Evolutionary conservation across 345 rosid genomes (phyloP), one percentile per base, ranked within the genome.

Genomic region (Sonneratia caseolaris): DNA sequence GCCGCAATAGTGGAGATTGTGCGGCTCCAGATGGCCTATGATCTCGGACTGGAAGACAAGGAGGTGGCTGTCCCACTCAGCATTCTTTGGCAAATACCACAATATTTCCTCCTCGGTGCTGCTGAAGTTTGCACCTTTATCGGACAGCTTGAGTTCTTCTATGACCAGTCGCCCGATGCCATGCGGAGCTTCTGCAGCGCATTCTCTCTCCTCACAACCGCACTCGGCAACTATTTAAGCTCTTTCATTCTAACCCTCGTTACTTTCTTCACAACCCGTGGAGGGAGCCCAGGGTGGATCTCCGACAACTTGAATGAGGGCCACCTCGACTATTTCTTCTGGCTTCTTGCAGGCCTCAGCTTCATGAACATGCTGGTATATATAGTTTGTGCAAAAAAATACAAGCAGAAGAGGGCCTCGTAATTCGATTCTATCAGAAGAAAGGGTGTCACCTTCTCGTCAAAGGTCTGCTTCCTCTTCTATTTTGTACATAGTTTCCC

Each of bases 171-270:
- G 64, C 97, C 99, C 0, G 97, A 95, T 78, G 88, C 99, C 0
- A 92, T 95, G 99, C 73, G 97, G 35, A 95, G 97, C 61, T 78
- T 95, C 79, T 92, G 97, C 77, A 86, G 91, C 42, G 97, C 97
- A 0, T 74, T 90, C 5, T 76, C 96, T 5, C 97, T 95, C 40
- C 71, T 95, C 61, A 90, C 97, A 0, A 87, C 79, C 7, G 81
- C 99, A 0, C 81, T 95, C 38, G 99, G 99, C 4, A 92, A 81
- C 68, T 95, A 95, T 78, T 79, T 92, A 80, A 92, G 93, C 80
- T 85, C 98, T 8, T 82, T 94, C 62, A 91, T 94, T 64, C 83
- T 93, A n/a, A 89, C 93, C 3, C 56, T 87, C 21, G 97, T 93
- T 38, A 81, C 91, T 0, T 85, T 87, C 74, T 81, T 91, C 70